Conservation (phyloP, 805 yeast genomes). For the Ogataea populi-albae region DNA sequence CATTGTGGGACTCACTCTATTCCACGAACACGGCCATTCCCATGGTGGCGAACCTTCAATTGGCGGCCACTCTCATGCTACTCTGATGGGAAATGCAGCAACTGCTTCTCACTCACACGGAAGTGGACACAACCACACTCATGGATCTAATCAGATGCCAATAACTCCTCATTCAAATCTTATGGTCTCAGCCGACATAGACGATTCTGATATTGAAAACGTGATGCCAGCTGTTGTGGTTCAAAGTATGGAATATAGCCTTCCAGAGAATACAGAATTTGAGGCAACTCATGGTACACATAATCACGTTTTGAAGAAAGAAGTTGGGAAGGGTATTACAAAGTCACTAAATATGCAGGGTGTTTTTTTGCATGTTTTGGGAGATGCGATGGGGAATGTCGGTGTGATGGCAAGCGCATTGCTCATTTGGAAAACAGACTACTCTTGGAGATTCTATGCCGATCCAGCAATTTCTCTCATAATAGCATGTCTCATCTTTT, state of each 20-base stretch:
- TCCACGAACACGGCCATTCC: slow-evolving; percentile 80
- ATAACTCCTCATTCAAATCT: slow-evolving; percentile 3
- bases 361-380: slow-evolving; percentile 89
- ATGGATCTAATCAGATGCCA: slow-evolving; percentile 3
- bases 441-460: slow-evolving; percentile 77
- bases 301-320: slow-evolving; percentile 23
- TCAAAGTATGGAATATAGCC: slow-evolving; percentile 14
- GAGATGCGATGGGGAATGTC: slow-evolving; percentile 93
- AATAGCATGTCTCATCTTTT: slow-evolving; percentile 83
- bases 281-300: slow-evolving; percentile 21
- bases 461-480: slow-evolving; percentile 86
- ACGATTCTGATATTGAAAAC: slow-evolving; percentile 26
- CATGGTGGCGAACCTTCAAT: slow-evolving; percentile 35
- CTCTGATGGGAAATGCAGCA: no score
- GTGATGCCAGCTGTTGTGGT: slow-evolving; percentile 31
- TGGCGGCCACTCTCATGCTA: background rate
- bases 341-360: slow-evolving; percentile 96
- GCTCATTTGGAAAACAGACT: slow-evolving; percentile 91
- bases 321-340: slow-evolving; percentile 24
- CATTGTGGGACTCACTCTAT: slow-evolving; percentile 75
- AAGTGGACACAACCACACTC: slow-evolving; percentile 34
- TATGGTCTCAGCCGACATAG: slow-evolving; percentile 8
- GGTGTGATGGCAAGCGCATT: slow-evolving; percentile 90
- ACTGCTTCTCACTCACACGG: no score
- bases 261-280: slow-evolving; percentile 10